A percentile compares a stretch with the other conserved stretches of the same genome.
phyloP scores from a whole-genome alignment of 2,329 filamentous ascomycete species.

The Paecilomyces variotii region DNA sequence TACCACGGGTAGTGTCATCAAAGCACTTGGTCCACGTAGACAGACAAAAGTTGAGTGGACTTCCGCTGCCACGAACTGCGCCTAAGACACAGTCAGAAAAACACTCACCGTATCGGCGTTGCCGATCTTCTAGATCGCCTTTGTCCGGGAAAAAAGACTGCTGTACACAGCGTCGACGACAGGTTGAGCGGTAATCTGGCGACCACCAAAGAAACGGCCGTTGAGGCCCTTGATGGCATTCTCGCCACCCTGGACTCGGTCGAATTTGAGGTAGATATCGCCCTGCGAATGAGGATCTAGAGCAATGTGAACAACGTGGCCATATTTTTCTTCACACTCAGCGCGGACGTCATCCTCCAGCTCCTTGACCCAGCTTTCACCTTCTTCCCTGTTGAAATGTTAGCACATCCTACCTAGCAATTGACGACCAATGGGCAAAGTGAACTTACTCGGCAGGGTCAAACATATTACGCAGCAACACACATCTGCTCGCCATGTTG shows the following conservation, averaged over 20 bases:
- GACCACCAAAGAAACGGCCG: conserved; percentile 88
- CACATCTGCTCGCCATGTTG: conserved; percentile 86
- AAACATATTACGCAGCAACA: conserved; percentile 94
- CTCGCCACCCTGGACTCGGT: conserved; percentile 87
- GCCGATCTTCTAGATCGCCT: conserved; percentile 55
- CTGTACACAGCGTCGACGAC: conserved; percentile 99
- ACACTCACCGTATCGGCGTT: conserved; percentile 18
- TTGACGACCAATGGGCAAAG: neutral
- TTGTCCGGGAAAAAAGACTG: conserved; percentile 84
- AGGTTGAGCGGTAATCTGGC: conserved; percentile 86
- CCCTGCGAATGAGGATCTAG: conserved; percentile 89
- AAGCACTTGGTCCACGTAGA: conserved; percentile 13
- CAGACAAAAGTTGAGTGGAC: conserved; percentile 6
- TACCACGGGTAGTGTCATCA: conserved; percentile 29
- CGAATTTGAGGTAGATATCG: conserved; percentile 98
- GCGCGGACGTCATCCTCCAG: conserved; percentile 86
- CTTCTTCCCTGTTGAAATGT: conserved; percentile 61
- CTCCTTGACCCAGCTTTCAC: conserved; percentile 83
- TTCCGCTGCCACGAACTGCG: conserved; percentile 4
- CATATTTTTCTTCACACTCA: conserved; percentile 93
- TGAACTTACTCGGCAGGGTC: conserved; percentile 74
- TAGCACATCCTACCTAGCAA: conserved; percentile 17
- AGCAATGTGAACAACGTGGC: conserved; percentile 93
- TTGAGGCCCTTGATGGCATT: conserved; percentile 98
- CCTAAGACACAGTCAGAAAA: conserved; percentile 19